Evolutionary conservation across 1,284 basidiomycete genomes (phyloP).

Genomic region (Coniferiporia sulphurascens): DNA sequence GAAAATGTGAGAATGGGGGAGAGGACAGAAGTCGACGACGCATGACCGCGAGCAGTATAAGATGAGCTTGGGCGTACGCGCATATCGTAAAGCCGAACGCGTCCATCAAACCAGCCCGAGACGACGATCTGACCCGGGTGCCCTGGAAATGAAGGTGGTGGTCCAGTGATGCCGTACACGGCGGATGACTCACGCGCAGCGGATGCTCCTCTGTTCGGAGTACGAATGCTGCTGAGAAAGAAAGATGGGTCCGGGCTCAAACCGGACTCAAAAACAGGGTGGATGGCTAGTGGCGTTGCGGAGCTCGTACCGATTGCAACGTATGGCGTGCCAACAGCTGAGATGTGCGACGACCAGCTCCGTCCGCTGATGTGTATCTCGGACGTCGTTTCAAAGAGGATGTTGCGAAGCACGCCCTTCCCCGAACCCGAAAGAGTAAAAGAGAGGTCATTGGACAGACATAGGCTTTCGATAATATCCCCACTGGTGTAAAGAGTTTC

Average conservation of each 20-base stretch:
- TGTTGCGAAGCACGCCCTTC: slow-evolving; percentile 37
- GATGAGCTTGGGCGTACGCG: slow-evolving; percentile 38
- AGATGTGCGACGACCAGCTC: slow-evolving; percentile 60
- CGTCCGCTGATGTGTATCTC: slow-evolving; percentile 42
- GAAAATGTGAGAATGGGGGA: slow-evolving; percentile 51
- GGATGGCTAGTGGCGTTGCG: slow-evolving; percentile 49
- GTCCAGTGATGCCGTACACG: slow-evolving; percentile 63
- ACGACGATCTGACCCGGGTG: slow-evolving; percentile 67
- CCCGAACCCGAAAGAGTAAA: slow-evolving; percentile 57
- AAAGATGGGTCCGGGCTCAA: slow-evolving; percentile 43
- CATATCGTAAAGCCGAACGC: slow-evolving; percentile 65
- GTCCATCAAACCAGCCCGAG: slow-evolving; percentile 75
- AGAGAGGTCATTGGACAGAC: slow-evolving; percentile 37
- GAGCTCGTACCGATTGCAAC: slow-evolving; percentile 65
- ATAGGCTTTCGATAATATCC: slow-evolving; percentile 52
- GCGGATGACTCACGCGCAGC: slow-evolving; percentile 35
- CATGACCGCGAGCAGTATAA: background rate
- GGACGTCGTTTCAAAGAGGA: slow-evolving; percentile 25
- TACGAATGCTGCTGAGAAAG: slow-evolving; percentile 38
- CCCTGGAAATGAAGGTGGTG: slow-evolving; percentile 55
- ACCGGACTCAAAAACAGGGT: slow-evolving; percentile 43
- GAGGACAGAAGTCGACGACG: slow-evolving; percentile 29
- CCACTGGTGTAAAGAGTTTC: slow-evolving; percentile 27
- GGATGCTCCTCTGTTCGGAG: background rate
- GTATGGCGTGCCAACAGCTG: slow-evolving; percentile 47